phyloP scores from a whole-genome alignment of 208 protist species.

The Plasmodiophora brassicae region DNA sequence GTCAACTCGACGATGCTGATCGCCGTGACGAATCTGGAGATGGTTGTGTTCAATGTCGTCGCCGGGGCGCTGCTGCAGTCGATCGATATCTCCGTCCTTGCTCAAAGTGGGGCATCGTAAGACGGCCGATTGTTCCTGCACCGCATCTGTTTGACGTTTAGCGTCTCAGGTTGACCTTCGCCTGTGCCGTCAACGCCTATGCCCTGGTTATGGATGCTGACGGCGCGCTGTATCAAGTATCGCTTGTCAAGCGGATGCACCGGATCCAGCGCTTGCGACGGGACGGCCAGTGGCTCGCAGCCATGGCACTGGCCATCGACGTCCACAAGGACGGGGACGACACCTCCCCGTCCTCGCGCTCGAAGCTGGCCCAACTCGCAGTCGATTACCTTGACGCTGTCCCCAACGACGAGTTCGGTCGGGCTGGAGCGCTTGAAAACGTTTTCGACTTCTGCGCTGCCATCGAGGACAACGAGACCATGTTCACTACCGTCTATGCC shows the following conservation, averaged over 20 bases:
- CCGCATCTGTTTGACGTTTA: neutral
- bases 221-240: constrained; percentile 1
- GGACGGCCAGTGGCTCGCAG: neutral
- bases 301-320: neutral
- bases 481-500: neutral
- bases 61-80: neutral
- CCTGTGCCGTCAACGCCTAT: neutral
- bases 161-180: neutral
- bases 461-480: too few relatives aligned
- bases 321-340: neutral
- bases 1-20: neutral
- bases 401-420: too few relatives aligned
- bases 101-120: neutral
- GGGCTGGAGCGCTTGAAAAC: too few relatives aligned
- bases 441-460: neutral
- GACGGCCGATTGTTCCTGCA: neutral
- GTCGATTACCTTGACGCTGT: neutral
- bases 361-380: neutral
- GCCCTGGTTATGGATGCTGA: neutral
- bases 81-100: neutral
- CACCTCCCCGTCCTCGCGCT: neutral
- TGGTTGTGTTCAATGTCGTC: too few relatives aligned
- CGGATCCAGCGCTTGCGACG: neutral
- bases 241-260: neutral
- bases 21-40: too few relatives aligned